Percentiles rank a stretch among this genome's conserved stretches.
Conservation (phyloP, 2,329 filamentous ascomycete species). For the Monosporascus sp. region DNA sequence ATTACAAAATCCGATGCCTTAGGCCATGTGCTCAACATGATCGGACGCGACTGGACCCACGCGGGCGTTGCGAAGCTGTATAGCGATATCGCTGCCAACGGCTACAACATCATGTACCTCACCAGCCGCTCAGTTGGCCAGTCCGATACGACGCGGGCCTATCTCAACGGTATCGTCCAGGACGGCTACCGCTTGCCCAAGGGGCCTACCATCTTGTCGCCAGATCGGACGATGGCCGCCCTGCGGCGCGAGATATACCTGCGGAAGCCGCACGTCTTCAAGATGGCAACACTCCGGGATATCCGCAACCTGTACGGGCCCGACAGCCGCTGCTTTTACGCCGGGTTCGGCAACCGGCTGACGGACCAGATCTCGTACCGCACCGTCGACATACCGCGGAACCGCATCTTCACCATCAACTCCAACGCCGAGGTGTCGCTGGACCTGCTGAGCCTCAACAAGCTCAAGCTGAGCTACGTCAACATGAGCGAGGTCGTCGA, state of each 20-base stretch:
- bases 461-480: conserved; percentile 93
- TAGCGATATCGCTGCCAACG: conserved; percentile 89
- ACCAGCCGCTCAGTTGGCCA: conserved; percentile 92
- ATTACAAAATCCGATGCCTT: conserved; percentile 97
- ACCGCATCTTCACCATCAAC: conserved; percentile 97
- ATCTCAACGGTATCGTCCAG: conserved; percentile 84
- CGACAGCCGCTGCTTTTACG: conserved; percentile 82
- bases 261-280: conserved; percentile 96
- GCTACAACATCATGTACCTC: conserved; percentile 98
- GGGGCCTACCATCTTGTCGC: conserved; percentile 91
- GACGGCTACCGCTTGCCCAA: conserved; percentile 81
- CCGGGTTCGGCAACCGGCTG: conserved; percentile 92
- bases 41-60: conserved; percentile 97
- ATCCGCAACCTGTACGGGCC: conserved; percentile 83
- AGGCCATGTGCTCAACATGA: conserved; percentile 92
- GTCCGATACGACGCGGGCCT: conserved; percentile 83
- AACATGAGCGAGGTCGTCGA: conserved; percentile 97
- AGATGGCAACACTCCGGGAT: conserved; percentile 96
- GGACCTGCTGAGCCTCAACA: conserved; percentile 85
- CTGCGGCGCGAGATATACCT: conserved; percentile 89
- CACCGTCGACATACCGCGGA: conserved; percentile 90
- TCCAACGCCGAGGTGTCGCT: conserved; percentile 93
- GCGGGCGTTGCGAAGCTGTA: conserved; percentile 95
- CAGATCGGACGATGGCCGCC: conserved; percentile 91
- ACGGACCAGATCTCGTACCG: conserved; percentile 96